A percentile compares a stretch with the other conserved stretches of the same genome.
phyloP scores from a whole-genome alignment of 2,329 filamentous ascomycete genomes.

The Phaeosphaeria sp. region DNA sequence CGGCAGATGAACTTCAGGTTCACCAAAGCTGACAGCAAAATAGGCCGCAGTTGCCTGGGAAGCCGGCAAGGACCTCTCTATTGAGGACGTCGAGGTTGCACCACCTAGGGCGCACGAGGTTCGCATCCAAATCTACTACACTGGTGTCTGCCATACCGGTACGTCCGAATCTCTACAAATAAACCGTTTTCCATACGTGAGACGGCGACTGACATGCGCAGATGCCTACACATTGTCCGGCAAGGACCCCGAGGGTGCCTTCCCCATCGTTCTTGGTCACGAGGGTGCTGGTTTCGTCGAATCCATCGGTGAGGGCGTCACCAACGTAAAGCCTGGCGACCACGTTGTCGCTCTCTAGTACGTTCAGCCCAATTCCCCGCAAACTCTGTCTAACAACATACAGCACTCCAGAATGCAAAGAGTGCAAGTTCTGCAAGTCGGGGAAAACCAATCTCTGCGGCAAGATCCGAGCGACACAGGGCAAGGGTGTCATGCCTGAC shows the following conservation, averaged over 20 bases:
- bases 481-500: slow-evolving; percentile 95
- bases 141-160: slow-evolving; percentile 98
- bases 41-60: slow-evolving; percentile 96
- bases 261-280: slow-evolving; percentile 52
- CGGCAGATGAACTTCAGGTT: not conserved
- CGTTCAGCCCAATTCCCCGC: slow-evolving; percentile 9
- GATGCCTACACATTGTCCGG: slow-evolving; percentile 72
- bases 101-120: slow-evolving; percentile 93
- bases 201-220: slow-evolving; percentile 9
- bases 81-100: slow-evolving; percentile 92
- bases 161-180: slow-evolving; percentile 26
- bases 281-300: slow-evolving; percentile 53
- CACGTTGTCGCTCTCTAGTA: slow-evolving; percentile 67
- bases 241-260: slow-evolving; percentile 85
- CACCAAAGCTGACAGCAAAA: slow-evolving; percentile 21
- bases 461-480: slow-evolving; percentile 97
- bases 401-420: slow-evolving; percentile 93
- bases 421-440: slow-evolving; percentile 99
- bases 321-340: slow-evolving; percentile 91
- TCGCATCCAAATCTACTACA: slow-evolving; percentile 96
- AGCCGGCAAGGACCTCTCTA: slow-evolving; percentile 83
- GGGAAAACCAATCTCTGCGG: slow-evolving; percentile 99
- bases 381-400: slow-evolving; percentile 21
- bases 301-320: slow-evolving; percentile 86
- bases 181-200: no score